Evolutionary conservation across 306 rosid species (phyloP), one percentile per base, ranked within the genome.

Genomic region (Vigna nakashimae): DNA sequence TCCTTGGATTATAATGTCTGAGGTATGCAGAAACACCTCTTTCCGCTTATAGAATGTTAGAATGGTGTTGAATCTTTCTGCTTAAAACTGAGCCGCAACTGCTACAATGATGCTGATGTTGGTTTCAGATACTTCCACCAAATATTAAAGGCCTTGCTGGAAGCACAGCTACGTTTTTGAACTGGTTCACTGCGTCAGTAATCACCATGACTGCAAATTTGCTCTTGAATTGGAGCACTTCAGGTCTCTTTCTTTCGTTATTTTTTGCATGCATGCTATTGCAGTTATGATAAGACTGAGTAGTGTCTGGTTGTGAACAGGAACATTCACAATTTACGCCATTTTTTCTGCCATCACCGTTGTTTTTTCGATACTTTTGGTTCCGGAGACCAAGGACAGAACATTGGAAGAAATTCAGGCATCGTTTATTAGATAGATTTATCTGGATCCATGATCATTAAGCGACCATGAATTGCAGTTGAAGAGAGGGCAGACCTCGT

Each of bases 1-100:
- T 56, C 93, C 93, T 11, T 92, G 97, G 97, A 28, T 90, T 73
- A 88, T 92, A 75, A 92, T 90, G 97, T 84, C 96, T 42, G 96
- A 92, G 96, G 96, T 90, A 84, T 73, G 73, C 20, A 40, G 51
- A 65, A 38, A 18, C 0, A 65, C 9, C 13, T 40, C 20, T 40
- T 40, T 40, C 24, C 6, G 2, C 6, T 32, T 30, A 62, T 16
- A 62, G 14, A 30, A 26, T 26, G 28, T 26, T 26, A 26, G 28
- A 30, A 30, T 30, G 34, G 34, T 30, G 34, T 30, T 30, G 34
- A 30, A 30, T 30, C 3, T 4, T 26, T 26, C 28, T 26, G 28
- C 28, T 26, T 26, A 26, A 26, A 26, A 26, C 28, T 26, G 3
- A 26, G 28, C 28, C 28, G 28, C 28, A 26, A 26, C 28, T 26